Conservation (phyloP, 1,284 basidiomycete genomes). For the Puccinia polysora region DNA sequence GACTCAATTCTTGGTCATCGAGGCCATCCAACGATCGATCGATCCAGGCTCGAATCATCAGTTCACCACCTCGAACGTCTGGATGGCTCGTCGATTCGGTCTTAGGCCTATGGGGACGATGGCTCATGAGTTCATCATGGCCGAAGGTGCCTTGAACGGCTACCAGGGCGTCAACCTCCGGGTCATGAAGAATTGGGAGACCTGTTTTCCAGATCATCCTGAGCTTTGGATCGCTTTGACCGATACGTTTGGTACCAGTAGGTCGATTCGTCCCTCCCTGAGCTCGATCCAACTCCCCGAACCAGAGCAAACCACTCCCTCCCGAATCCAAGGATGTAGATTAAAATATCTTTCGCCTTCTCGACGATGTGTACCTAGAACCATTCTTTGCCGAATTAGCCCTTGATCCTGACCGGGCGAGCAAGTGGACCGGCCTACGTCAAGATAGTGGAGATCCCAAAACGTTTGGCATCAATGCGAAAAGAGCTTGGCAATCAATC, state of each 20-base stretch:
- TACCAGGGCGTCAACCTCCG: slow-evolving; percentile 69
- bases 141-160: slow-evolving; percentile 74
- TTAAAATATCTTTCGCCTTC: too few species aligned
- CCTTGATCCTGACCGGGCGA: slow-evolving; percentile 61
- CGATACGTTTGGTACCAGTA: slow-evolving; percentile 78
- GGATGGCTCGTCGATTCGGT: slow-evolving; percentile 70
- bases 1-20: slow-evolving; percentile 73
- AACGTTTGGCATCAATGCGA: slow-evolving; percentile 67
- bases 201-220: slow-evolving; percentile 50
- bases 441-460: slow-evolving; percentile 88
- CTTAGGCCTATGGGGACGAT: slow-evolving; percentile 74
- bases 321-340: neutral
- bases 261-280: slow-evolving; percentile 48
- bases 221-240: slow-evolving; percentile 70
- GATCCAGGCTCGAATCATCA: slow-evolving; percentile 54
- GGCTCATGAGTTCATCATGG: slow-evolving; percentile 65
- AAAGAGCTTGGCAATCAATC: slow-evolving; percentile 64
- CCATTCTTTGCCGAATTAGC: slow-evolving; percentile 71
- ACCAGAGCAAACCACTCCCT: too few species aligned
- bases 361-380: neutral
- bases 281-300: too few species aligned
- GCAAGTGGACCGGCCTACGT: slow-evolving; percentile 72
- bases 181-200: slow-evolving; percentile 78
- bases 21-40: slow-evolving; percentile 62
- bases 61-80: slow-evolving; percentile 80